Base-by-base conservation (phyloP, 2,329 filamentous ascomycete genomes). In the Aspergillus fumigatus region DNA sequence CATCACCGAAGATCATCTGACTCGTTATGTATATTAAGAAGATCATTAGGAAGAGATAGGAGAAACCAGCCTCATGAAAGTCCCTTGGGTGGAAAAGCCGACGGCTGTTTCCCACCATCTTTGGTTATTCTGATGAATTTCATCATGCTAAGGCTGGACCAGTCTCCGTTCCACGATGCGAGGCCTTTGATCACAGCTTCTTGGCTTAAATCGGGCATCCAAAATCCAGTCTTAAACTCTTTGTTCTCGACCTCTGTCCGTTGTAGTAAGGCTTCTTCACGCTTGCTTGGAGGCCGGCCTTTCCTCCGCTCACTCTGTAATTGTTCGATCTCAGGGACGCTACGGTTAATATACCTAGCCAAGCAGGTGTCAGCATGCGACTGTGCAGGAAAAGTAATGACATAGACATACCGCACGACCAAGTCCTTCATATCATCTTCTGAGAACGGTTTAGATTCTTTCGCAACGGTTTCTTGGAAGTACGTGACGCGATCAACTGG, bases 211-310 rank as follows among this genome's bases (percentile, higher is more conserved):
- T 97, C 89, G 0, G 93, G 92, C 43, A 95, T 73, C 74, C 72
- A 88, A 68, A 96, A 95, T 0, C 94, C 94, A 53, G 86, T 85
- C 61, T 87, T 83, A 63, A 89, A 90, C 77, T 99, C 94, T 64
- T 88, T 88, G 68, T 88, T 81, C 61, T 97, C 88, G 1, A 77
- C 77, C 14, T 83, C 81, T 54, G 89, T 86, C 62, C 86, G 88
- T 66, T 90, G 81, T 71, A 85, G 87, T 41, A 97, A 78, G 21
- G 90, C 77, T 63, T 92, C 89, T 72, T 97, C 91, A 58, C 84
- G 87, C 23, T 86, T 85, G 67, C 82, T 89, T 19, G 91, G 81
- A 8, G 93, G 92, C 52, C 93, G 83, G 17, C 93, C 93, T 25
- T 91, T 80, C 48, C 93, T 85, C 82, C 83, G 55, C 86, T 83